These are phyloP conservation scores for Kwoniella bestiolae DNA, from an alignment of 768 basidiomycete species.

Conservation along the genomic window DNA sequence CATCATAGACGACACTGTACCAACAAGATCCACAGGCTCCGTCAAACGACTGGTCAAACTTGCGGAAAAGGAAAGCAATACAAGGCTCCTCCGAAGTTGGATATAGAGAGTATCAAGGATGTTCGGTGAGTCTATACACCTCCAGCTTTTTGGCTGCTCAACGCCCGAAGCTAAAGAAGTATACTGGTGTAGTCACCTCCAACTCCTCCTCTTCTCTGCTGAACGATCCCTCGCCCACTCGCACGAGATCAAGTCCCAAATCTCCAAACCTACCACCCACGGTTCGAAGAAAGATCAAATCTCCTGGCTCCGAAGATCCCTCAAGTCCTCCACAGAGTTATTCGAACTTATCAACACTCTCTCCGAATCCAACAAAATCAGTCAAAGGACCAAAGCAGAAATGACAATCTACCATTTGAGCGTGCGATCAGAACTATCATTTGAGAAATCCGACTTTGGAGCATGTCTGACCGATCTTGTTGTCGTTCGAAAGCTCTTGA, in stretches of 20 bases:
- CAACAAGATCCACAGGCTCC: conserved; percentile 83
- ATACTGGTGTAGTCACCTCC: conserved; percentile 51
- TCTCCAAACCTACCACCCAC: conserved; percentile 60
- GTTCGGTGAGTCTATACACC: conserved; percentile 70
- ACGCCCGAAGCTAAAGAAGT: conserved; percentile 23
- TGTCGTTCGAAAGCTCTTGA: conserved; percentile 73
- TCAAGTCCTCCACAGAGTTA: conserved; percentile 38
- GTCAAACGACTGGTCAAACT: conserved; percentile 79
- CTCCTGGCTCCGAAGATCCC: conserved; percentile 50
- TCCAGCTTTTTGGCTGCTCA: neutral
- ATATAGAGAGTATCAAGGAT: conserved; percentile 72
- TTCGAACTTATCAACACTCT: conserved; percentile 64
- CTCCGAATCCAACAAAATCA: conserved; percentile 71
- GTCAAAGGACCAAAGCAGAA: conserved; percentile 67
- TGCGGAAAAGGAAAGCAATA: conserved; percentile 89
- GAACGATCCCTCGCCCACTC: conserved; percentile 92
- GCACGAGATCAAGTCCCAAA: conserved; percentile 70
- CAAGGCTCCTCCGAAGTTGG: conserved; percentile 75
- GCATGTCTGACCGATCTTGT: conserved; percentile 70
- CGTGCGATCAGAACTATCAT: conserved; percentile 79
- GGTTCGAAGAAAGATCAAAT: conserved; percentile 43
- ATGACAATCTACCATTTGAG: conserved; percentile 77
- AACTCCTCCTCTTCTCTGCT: conserved; percentile 83
- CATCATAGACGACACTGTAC: conserved; percentile 82
- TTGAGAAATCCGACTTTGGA: conserved; percentile 76